Evolutionary conservation across 306 rosid species (phyloP), one percentile per base, ranked within the genome.

Genomic region (Medicago ruthenica): DNA sequence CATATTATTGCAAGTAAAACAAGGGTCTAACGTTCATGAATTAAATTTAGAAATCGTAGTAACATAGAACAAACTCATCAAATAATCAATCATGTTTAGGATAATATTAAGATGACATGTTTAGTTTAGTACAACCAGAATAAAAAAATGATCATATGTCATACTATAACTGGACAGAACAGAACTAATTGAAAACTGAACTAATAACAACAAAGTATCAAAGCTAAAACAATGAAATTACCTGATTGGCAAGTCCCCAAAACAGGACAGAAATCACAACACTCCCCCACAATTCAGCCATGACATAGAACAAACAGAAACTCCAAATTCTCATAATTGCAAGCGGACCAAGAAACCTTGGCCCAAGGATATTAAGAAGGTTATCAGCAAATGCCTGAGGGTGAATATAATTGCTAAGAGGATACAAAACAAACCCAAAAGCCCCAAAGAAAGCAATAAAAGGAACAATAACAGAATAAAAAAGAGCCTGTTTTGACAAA

Each of bases 241-340:
- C 99, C 99, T 96, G 99, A 86, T 96, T 96, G 77, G 98, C 99
- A 71, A 96, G 84, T 1, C 99, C 99, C 99, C 99, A 96, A 74
- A 96, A 96, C 68, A 96, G 84, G 54, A 96, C 98, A 0, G 99
- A 96, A 82, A 96, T 42, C 44, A 96, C 99, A 58, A 96, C 98
- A 61, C 99, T 96, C 40, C 99, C 99, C 99, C 99, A 96, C 82
- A 96, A 80, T 85, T 96, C 99, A 85, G 99, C 99, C 99, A 96
- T 96, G 79, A 96, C 99, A 88, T 96, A 96, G 83, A 96, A 96
- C 90, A 96, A 85, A 78, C 99, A 96, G 70, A 96, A 96, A 79
- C 96, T 92, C 99, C 99, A 96, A 61, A 96, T 96, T 81, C 99
- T 96, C 92, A 96, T 70, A 55, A 96, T 92, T 3, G 99, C 99